Percentiles rank a stretch among this genome's conserved stretches.
Evolutionary conservation across 306 rosid genomes (phyloP).

Genomic region (Rosa persica): DNA sequence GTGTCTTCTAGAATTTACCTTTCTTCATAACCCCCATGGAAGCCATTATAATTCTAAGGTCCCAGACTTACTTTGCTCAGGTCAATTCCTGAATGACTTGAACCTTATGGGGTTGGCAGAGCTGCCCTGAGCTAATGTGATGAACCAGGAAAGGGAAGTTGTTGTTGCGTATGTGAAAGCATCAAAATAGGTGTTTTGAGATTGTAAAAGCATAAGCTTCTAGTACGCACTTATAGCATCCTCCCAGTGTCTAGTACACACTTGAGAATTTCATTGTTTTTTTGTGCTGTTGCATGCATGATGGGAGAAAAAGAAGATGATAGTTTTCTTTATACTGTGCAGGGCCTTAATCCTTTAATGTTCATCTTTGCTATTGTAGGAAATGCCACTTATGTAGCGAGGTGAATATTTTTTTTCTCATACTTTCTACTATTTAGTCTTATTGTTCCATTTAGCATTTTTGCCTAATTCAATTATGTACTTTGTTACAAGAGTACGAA

Average conservation of each 20-base stretch:
- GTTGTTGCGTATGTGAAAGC: neutral
- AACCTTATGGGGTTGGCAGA: neutral
- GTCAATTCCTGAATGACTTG: neutral
- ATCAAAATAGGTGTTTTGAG: no score
- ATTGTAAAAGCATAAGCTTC: neutral
- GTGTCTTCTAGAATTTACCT: no score
- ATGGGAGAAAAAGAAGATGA: neutral
- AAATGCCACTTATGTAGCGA: constrained; percentile 69
- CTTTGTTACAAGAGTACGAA: neutral
- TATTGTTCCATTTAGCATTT: neutral
- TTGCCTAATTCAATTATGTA: neutral
- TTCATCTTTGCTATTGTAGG: constrained; percentile 80
- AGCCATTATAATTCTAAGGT: neutral
- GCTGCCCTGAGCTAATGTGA: neutral
- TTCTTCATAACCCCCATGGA: neutral
- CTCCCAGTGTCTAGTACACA: neutral
- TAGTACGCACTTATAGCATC: neutral
- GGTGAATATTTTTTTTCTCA: constrained; percentile 32
- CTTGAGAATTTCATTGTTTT: neutral
- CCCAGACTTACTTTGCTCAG: neutral
- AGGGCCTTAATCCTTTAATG: constrained; percentile 94
- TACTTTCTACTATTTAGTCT: neutral
- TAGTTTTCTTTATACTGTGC: constrained; percentile 32
- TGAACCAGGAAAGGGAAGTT: neutral
- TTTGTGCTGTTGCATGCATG: neutral